Conservation (phyloP, 2,329 filamentous ascomycete species). For the Cladosporium colombiae region DNA sequence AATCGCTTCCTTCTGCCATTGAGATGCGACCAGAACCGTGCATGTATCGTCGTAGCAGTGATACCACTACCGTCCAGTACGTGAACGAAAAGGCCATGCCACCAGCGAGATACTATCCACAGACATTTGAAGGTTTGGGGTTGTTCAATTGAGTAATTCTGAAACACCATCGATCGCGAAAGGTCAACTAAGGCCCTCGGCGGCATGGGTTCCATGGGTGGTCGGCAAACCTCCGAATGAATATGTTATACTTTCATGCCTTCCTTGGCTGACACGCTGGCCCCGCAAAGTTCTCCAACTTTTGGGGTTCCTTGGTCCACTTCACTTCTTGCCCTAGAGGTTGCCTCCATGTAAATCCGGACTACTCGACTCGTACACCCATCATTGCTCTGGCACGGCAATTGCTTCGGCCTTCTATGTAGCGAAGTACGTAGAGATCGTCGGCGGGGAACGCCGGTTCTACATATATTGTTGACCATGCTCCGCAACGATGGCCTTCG, state of each 20-base stretch:
- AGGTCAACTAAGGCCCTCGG: no score
- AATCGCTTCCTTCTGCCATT: no score
- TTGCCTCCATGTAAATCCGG: background rate
- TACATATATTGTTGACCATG: background rate
- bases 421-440: background rate
- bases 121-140: no score
- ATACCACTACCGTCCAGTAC: no score
- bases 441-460: background rate
- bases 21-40: no score
- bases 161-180: no score
- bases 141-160: no score
- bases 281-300: background rate
- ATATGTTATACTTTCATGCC: background rate
- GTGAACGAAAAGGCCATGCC: no score
- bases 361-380: background rate
- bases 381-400: background rate
- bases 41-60: no score
- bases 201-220: background rate
- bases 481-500: background rate
- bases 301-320: background rate
- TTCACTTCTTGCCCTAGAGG: background rate
- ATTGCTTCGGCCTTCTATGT: background rate
- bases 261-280: background rate
- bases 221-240: background rate
- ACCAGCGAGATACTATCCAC: no score